These are phyloP conservation scores for Quercus ilex DNA, from an alignment of 306 rosid genomes.

Conservation along the genomic window DNA sequence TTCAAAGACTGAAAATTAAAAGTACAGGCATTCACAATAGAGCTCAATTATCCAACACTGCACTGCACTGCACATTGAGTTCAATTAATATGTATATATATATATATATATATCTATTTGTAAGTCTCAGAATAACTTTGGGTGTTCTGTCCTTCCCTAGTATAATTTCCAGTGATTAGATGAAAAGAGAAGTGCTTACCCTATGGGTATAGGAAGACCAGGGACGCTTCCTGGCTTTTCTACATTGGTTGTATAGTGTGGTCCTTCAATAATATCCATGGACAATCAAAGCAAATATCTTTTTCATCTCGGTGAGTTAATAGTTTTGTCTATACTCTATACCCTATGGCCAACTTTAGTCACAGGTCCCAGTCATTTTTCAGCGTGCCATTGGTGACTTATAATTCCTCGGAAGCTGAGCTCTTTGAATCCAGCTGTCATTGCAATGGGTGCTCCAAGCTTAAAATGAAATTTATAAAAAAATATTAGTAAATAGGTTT, in stretches of 20 bases:
- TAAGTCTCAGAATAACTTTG: too few species aligned
- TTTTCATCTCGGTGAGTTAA: background rate
- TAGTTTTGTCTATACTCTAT: background rate
- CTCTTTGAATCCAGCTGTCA: conserved; percentile 22
- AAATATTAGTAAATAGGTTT: too few species aligned
- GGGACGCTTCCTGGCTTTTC: background rate
- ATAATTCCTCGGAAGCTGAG: background rate
- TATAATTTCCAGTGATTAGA: too few species aligned
- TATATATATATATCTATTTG: too few species aligned
- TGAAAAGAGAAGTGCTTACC: too few species aligned
- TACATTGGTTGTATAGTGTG: background rate
- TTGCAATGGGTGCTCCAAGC: background rate
- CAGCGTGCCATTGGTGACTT: background rate
- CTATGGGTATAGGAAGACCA: background rate
- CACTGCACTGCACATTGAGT: too few species aligned
- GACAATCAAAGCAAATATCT: background rate
- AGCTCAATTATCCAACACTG: too few species aligned
- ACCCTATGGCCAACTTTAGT: background rate
- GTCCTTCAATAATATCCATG: background rate
- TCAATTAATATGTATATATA: too few species aligned
- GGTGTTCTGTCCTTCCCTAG: too few species aligned
- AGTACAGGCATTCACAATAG: too few species aligned
- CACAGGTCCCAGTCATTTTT: background rate
- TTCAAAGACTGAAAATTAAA: too few species aligned
- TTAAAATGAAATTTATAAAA: background rate